Base-by-base conservation (phyloP, 73 alveolate species). In the Durusdinium trenchii region DNA sequence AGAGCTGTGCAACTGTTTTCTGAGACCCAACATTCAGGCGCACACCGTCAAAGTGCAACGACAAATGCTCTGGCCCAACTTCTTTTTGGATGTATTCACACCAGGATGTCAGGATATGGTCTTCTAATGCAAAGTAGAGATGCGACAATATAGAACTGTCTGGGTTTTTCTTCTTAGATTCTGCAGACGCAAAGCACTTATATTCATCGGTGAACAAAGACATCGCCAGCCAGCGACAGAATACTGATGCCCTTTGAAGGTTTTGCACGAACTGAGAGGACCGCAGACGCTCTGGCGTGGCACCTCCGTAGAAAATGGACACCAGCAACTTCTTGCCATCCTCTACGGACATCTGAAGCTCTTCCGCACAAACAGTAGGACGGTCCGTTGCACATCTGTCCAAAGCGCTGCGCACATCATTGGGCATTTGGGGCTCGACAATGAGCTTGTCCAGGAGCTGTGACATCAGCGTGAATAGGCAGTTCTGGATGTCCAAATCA, bases 21-120 rank as follows among this genome's bases (percentile, higher is more conserved):
- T 10, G 40, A 14, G 47, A 50, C 48, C 52, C 20, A 30, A 40
- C 42, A 6, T 84, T 43, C 43, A 87, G 32, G 32, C 96, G 84
- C 10, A 87, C 96, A 1, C 96, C 96, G 50, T 87, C 96, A 64
- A 43, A 87, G 36, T 87, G 96, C 51, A 87, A 40, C 40, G 96
- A 87, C 36, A 87, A 26, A 45, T 87, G 96, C 71, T 61, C 32
- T 35, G 79, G 79, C 0, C 6, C 32, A 3, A 16, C 30, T 7
- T 23, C 12, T 23, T 32, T 28, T 20, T 6, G 54, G 23, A 87
- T 67, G 26, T 28, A 87, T 23, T 40, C 50, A 6, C 45, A 38
- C 51, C 64, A 40, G 1, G 46, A 40, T 3, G 96, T 30, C 30
- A 87, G 30, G 26, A 87, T 46, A 5, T 7, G 30, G 30, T 87